Base-by-base conservation (phyloP, 805 yeast species). In the Nakazawaea anatomiae region DNA sequence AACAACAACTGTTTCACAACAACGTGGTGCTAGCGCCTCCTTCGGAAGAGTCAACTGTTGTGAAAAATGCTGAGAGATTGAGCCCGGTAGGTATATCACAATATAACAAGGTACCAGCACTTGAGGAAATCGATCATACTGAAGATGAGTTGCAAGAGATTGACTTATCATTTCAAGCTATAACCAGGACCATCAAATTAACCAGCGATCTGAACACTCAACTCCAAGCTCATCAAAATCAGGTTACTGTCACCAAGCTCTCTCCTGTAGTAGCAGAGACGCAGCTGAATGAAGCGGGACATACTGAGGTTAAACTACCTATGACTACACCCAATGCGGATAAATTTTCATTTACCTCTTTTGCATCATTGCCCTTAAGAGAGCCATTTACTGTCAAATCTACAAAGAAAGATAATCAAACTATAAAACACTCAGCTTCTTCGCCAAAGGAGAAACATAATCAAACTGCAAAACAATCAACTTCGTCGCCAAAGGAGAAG, bases 101-200 rank as follows among this genome's bases (percentile, higher is more conserved):
- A 38, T 11, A 38, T 12, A 38, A 34, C 12, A 12, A 34, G 12
- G 36, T 34, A 34, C 12, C 36, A 34, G 12, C 12, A 12, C 36
- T 34, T 12, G 12, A 34, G 12, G 12, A 34, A 2, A 34, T 10
- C 25, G 36, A 34, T 34, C 9, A 10, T 34, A 36, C 28, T n/a
- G 12, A 14, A 6, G 47, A 41, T 35, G 41, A 55, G 10, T 50
- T 55, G 28, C 58, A 58, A 32, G 56, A 58, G 8, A 57, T 52
- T 10, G 75, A 73, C 42, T 71, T 69, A 48, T 75, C 79, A 6
- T 74, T 75, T 53, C 75, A 73, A 52, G 76, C 76, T 0, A 75
- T 75, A n/a, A 69, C 74, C 52, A 67, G 70, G 5, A 74, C 77
- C 2, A 73, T 75, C 7, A 57, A 78, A 31, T n/a, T 27, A 32